Base-by-base conservation (phyloP, 257 asterid genomes). In the Scutellaria minor region DNA sequence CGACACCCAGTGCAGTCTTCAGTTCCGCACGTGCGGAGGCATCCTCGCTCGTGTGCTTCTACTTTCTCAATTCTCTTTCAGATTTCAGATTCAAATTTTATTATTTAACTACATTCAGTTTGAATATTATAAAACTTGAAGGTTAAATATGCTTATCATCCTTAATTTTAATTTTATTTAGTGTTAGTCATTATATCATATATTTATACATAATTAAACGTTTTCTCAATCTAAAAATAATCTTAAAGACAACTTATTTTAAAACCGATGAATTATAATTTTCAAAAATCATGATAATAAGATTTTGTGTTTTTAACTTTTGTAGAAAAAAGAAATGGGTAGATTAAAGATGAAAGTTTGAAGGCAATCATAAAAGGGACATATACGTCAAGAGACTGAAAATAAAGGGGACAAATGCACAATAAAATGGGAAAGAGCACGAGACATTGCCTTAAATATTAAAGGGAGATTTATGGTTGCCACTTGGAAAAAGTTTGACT, bases 1-100 rank as follows among this genome's bases (percentile, higher is more conserved):
- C 42, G 75, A 56, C 66, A 53, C 37, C 3, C 64, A 54, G 79
- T 51, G 69, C 69, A 53, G 63, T 8, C 58, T 52, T 61, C 65
- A 40, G 65, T 31, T 40, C 68, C 60, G 77, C 78, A 74, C 85
- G 82, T 77, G 82, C 65, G 79, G 56, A 24, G 63, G 46, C 74
- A 18, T 56, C 79, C 73, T 20, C 39, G 78, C 65, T 24, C 48
- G 62, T 45, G 63, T 8, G 68, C 2, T 60, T 60, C 53, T 15
- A 27, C 40, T 22, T 15, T 57, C 39, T 20, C 39, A 6, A 20
- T 54, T 20, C 27, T 47, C 74, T 12, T 18, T 3, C 11, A 72
- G 35, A 72, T 61, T 72, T 51, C 12, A 40, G 22, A 50, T 62
- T 72, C 58, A 60, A 61, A 46, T 46, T 59, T 31, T 12, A 27